Conservation (phyloP, 306 rosid genomes). For the Quercus cerris region DNA sequence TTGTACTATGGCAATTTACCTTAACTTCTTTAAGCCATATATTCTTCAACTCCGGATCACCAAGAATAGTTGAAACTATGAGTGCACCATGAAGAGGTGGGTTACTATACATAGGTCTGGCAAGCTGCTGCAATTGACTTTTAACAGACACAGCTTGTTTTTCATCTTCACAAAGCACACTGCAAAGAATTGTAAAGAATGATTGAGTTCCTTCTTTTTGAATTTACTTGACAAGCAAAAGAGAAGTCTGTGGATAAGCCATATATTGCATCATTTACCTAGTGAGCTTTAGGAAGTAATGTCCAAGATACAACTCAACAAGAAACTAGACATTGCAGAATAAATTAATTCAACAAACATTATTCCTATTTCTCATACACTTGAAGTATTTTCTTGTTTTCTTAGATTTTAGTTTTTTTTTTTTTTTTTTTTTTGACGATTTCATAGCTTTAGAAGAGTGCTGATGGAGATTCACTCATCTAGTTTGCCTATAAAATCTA, state of each 20-base stretch:
- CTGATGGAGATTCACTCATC: neutral
- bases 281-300: neutral
- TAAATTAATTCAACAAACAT: neutral
- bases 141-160: slow-evolving; percentile 91
- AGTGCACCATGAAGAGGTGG: slow-evolving; percentile 95
- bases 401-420: neutral
- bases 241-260: neutral
- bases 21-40: slow-evolving; percentile 94
- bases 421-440: too few relatives aligned
- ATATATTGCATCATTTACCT: neutral
- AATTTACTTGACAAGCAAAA: slow-evolving; percentile 14
- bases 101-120: slow-evolving; percentile 96
- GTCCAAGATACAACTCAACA: slow-evolving; percentile 3
- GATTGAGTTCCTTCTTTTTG: neutral
- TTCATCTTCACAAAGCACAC: slow-evolving; percentile 87
- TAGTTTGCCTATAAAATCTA: neutral
- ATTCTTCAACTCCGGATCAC: slow-evolving; percentile 70
- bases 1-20: slow-evolving; percentile 35
- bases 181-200: slow-evolving; percentile 28
- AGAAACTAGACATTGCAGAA: neutral
- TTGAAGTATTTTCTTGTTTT: neutral
- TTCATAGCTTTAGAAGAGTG: neutral
- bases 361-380: neutral
- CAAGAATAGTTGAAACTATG: slow-evolving; percentile 74
- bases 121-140: slow-evolving; percentile 88